Evolutionary conservation across 2,329 filamentous ascomycete genomes (phyloP).

Genomic region (Raffaelea arxii): DNA sequence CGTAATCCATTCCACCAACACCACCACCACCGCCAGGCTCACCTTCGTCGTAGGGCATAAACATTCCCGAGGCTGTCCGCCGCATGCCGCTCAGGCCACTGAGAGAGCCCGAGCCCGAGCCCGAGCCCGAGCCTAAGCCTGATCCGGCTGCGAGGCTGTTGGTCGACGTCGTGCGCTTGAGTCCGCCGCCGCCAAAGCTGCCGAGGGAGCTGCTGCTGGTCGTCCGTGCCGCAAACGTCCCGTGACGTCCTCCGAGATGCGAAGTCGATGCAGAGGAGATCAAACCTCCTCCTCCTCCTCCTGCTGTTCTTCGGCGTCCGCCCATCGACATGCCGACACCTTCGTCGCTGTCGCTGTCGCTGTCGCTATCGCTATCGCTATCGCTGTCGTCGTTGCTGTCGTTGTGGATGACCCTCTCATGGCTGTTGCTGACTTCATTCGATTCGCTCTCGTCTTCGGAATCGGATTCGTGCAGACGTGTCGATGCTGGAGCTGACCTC

Average conservation of each 20-base stretch:
- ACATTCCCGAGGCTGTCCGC: slow-evolving; percentile 78
- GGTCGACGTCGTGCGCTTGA: slow-evolving; percentile 40
- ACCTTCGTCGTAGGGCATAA: slow-evolving; percentile 77
- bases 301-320: slow-evolving; percentile 9
- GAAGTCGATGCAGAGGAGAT: slow-evolving; percentile 9
- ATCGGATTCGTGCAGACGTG: too few relatives aligned
- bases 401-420: too few relatives aligned
- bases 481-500: too few relatives aligned
- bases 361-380: slow-evolving; percentile 12
- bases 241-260: slow-evolving; percentile 3
- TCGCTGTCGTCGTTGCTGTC: slow-evolving; percentile 9
- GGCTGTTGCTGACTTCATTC: too few relatives aligned
- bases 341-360: slow-evolving; percentile 3
- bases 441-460: too few relatives aligned
- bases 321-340: slow-evolving; percentile 11
- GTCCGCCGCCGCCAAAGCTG: slow-evolving; percentile 15
- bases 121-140: too few relatives aligned
- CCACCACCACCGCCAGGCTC: slow-evolving; percentile 47
- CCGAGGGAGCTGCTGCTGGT: not conserved
- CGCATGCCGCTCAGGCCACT: slow-evolving; percentile 65
- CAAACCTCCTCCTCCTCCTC: slow-evolving; percentile 4
- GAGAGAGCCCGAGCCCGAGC: too few relatives aligned
- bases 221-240: slow-evolving; percentile 6
- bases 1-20: too few relatives aligned
- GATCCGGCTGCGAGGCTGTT: slow-evolving; percentile 40